A percentile compares a stretch with the other conserved stretches of the same genome.
Evolutionary conservation across 305 asterid species (phyloP).

Genomic region (Fraxinus dipetala): DNA sequence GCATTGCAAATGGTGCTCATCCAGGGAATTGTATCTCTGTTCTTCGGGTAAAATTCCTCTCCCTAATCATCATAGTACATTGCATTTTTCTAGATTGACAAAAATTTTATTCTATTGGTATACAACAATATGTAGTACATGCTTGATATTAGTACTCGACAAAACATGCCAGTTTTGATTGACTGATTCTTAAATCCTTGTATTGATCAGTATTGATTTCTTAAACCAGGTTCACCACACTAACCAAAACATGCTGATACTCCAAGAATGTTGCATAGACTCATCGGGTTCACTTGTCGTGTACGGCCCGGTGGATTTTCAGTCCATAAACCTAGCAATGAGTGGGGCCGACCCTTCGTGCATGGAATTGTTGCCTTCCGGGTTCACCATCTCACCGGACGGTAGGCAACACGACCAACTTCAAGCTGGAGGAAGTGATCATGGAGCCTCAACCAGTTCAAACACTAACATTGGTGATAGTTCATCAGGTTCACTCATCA

Average conservation of each 20-base stretch:
- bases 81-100: background rate
- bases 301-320: constrained; percentile 74
- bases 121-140: background rate
- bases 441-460: constrained; percentile 57
- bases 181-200: background rate
- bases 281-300: constrained; percentile 75
- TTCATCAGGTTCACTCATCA: constrained; percentile 64
- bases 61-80: constrained; percentile 12
- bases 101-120: background rate
- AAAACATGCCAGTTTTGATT: background rate
- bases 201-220: background rate
- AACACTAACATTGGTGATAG: constrained; percentile 16
- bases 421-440: background rate
- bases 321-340: constrained; percentile 80
- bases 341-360: constrained; percentile 83
- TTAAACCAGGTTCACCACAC: constrained; percentile 61
- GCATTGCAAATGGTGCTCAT: constrained; percentile 85
- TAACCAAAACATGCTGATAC: constrained; percentile 80
- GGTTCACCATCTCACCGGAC: constrained; percentile 77
- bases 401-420: constrained; percentile 36
- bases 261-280: constrained; percentile 96
- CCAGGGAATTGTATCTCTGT: constrained; percentile 90
- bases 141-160: background rate
- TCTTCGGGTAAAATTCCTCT: constrained; percentile 51
- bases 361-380: constrained; percentile 74